phyloP scores from a whole-genome alignment of 192 early-diverging fungal genomes.

The Podila clonocystis region DNA sequence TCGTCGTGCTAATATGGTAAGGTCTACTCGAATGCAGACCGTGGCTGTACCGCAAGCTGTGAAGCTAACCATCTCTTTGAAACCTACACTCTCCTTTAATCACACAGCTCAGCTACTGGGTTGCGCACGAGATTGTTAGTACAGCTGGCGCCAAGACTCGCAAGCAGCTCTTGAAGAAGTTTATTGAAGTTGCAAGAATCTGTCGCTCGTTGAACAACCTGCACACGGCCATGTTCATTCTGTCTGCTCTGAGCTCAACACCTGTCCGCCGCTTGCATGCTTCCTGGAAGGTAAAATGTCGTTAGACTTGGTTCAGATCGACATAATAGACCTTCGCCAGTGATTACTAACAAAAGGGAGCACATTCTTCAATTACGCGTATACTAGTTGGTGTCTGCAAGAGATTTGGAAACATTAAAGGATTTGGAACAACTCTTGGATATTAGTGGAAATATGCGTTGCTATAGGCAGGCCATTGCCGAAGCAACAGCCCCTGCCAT shows the following conservation, averaged over 20 bases:
- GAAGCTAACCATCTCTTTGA: not conserved
- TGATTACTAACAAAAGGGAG: not conserved
- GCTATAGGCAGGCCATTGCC: slow-evolving; percentile 65
- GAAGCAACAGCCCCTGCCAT: slow-evolving; percentile 57
- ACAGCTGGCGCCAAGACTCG: slow-evolving; percentile 51
- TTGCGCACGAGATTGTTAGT: slow-evolving; percentile 64
- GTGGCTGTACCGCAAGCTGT: not conserved
- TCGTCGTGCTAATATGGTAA: slow-evolving; percentile 64
- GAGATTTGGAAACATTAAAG: slow-evolving; percentile 54
- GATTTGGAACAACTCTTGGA: slow-evolving; percentile 70
- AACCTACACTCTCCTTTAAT: not conserved
- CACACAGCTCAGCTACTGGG: slow-evolving; percentile 64
- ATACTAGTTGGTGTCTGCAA: slow-evolving; percentile 50
- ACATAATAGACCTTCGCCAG: too few relatives aligned
- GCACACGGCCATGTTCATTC: slow-evolving; percentile 73
- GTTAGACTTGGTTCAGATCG: not conserved
- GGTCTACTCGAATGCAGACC: not conserved
- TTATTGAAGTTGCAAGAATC: slow-evolving; percentile 65
- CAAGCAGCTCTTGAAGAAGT: slow-evolving; percentile 62
- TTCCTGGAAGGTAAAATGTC: slow-evolving; percentile 58
- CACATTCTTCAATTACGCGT: not conserved
- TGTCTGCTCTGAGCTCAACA: slow-evolving; percentile 64
- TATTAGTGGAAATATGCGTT: slow-evolving; percentile 70
- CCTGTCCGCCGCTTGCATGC: slow-evolving; percentile 65
- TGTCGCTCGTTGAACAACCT: slow-evolving; percentile 70